Evolutionary conservation across 2,329 filamentous ascomycete species (phyloP), one percentile per base, ranked within the genome.

Genomic region (Trichoderma koningii): DNA sequence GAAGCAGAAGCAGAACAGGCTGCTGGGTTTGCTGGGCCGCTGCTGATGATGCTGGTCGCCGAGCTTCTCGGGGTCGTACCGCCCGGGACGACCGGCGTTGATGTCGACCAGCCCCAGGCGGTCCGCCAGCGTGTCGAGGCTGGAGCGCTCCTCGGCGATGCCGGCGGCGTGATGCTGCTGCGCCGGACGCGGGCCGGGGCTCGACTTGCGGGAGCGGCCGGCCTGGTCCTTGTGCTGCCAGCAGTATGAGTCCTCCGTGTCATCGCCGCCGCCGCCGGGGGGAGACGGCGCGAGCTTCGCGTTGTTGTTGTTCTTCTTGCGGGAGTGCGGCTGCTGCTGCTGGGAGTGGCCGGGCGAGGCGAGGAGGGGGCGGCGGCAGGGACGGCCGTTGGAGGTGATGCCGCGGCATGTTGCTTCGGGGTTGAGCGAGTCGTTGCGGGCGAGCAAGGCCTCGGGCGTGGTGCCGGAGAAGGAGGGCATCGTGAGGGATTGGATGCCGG

Each of bases 211-310:
- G 9, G 82, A 81, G 65, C 75, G 72, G 69, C 75, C 73, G 64
- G 92, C 92, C 76, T 99, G 95, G 65, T 95, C 92, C 74, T 91
- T 93, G 80, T 99, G 95, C 76, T 97, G 93, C 90, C 91, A 97
- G 81, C 94, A 98, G 78, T 93, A 97, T 56, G 89, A 84, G n/a
- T 78, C 81, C 67, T 87, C 83, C 56, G 85, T 82, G 66, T 87
- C 83, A 55, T 86, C 82, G 66, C 87, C 83, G 63, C 80, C 78
- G 67, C 70, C 66, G 69, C 66, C 71, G 66, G 71, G 66, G 61
- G 38, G 30, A 10, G 30, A 10, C 30, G 30, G 41, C 47, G 50
- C 26, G 26, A 34, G n/a, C 50, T 34, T 52, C 2, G 26, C 50
- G 50, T 48, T 34, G 7, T 28, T 28, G 28, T 34, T 34, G 30